Evolutionary conservation across 2,329 filamentous ascomycete species (phyloP).

Genomic region (Beauveria sp.): DNA sequence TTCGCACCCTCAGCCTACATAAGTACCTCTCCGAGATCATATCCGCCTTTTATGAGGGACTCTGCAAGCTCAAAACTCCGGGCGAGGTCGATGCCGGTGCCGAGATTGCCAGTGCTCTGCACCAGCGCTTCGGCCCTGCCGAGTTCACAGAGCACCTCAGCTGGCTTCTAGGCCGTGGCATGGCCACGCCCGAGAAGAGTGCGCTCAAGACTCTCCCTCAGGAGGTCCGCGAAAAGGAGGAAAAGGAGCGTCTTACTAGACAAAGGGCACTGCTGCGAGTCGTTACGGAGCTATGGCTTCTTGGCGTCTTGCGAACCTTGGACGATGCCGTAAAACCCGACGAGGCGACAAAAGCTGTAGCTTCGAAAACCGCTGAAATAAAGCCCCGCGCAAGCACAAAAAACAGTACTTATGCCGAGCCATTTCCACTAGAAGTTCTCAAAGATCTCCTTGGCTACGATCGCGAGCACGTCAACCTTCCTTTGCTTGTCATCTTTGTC

Average conservation of each 20-base stretch:
- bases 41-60: constrained; percentile 87
- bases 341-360: constrained; percentile 52
- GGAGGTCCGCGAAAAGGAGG: constrained; percentile 86
- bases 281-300: constrained; percentile 93
- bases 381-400: constrained; percentile 49
- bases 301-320: constrained; percentile 77
- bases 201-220: constrained; percentile 68
- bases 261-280: constrained; percentile 83
- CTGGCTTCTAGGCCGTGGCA: constrained; percentile 84
- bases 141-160: constrained; percentile 90
- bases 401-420: constrained; percentile 66
- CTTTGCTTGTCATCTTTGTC: constrained; percentile 87
- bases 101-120: constrained; percentile 88
- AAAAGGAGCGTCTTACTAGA: constrained; percentile 82
- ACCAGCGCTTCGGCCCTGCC: constrained; percentile 83
- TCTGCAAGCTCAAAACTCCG: constrained; percentile 83
- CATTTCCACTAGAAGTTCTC: constrained; percentile 93
- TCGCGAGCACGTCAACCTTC: constrained; percentile 83
- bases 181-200: constrained; percentile 84
- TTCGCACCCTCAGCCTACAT: constrained; percentile 81
- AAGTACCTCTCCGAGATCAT: constrained; percentile 98
- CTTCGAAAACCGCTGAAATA: constrained; percentile 54
- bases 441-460: constrained; percentile 95
- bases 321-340: constrained; percentile 57
- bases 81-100: constrained; percentile 89